Conservation (phyloP, 768 basidiomycete genomes). For the Suillus cothurnatus region DNA sequence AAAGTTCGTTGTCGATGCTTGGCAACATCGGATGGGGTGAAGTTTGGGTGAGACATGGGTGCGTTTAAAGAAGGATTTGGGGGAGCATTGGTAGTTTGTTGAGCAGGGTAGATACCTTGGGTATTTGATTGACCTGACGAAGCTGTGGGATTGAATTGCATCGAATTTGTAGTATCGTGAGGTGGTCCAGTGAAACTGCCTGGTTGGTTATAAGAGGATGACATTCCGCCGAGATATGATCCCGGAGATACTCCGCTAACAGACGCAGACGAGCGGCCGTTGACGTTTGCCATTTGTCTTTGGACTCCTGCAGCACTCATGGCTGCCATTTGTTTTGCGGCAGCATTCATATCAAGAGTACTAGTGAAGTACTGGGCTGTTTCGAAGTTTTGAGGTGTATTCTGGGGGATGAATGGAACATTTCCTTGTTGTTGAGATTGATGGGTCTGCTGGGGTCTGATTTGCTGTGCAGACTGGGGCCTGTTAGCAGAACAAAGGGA, state of each 20-base stretch:
- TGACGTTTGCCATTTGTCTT: conserved; percentile 55
- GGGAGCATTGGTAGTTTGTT: conserved; percentile 34
- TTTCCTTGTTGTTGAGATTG: conserved; percentile 21
- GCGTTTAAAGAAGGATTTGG: conserved; percentile 44
- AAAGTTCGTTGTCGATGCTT: conserved; percentile 64
- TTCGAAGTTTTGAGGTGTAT: conserved; percentile 28
- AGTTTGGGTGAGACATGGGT: conserved; percentile 39
- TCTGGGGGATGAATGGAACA: conserved; percentile 20
- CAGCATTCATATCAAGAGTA: conserved; percentile 63
- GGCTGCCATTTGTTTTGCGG: conserved; percentile 82
- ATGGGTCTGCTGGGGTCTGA: conserved; percentile 21
- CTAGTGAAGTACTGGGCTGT: conserved; percentile 44
- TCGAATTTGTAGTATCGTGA: conserved; percentile 39
- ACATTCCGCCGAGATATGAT: conserved; percentile 65
- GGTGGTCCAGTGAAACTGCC: conserved; percentile 41
- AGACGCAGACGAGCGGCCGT: conserved; percentile 45
- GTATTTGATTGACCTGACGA: conserved; percentile 42
- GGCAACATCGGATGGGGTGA: conserved; percentile 36
- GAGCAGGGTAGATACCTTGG: conserved; percentile 45
- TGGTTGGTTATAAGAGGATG: conserved; percentile 33
- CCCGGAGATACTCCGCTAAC: conserved; percentile 66
- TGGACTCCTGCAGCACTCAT: conserved; percentile 58
- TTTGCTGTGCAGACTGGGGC: conserved; percentile 46
- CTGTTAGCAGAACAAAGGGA: conserved; percentile 15
- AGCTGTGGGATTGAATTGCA: conserved; percentile 43